Percentiles rank a stretch among this genome's conserved stretches.
These are phyloP conservation scores for Torrubiella hemipterigena DNA, from an alignment of 2,329 filamentous ascomycete genomes.

Conservation along the genomic window DNA sequence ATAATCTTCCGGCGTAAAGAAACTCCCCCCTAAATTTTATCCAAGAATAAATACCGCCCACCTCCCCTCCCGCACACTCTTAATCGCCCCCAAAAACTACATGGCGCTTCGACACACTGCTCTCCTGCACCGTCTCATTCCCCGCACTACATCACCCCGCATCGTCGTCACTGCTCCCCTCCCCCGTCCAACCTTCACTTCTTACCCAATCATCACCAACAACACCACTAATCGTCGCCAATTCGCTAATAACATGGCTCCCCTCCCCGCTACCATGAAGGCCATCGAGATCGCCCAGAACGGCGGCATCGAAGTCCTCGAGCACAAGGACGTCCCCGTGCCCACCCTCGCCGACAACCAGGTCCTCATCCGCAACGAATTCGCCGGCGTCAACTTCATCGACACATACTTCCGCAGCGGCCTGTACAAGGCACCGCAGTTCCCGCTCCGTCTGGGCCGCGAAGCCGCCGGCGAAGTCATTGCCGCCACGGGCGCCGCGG, in stretches of 20 bases:
- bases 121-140: background rate
- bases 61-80: too few relatives aligned
- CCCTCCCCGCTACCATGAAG: constrained; percentile 58
- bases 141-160: background rate
- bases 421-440: constrained; percentile 55
- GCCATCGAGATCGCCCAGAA: constrained; percentile 53
- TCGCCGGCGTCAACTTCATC: constrained; percentile 76
- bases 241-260: constrained; percentile 52
- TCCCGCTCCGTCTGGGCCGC: constrained; percentile 67
- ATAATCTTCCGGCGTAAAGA: too few relatives aligned
- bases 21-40: too few relatives aligned
- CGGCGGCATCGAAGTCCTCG: constrained; percentile 58
- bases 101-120: too few relatives aligned
- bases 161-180: too few relatives aligned
- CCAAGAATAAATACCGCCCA: too few relatives aligned
- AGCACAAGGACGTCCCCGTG: constrained; percentile 58
- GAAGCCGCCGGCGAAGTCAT: constrained; percentile 67
- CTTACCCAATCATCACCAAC: background rate
- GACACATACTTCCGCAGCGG: constrained; percentile 86
- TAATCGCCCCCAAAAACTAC: too few relatives aligned
- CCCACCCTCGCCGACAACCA: constrained; percentile 57
- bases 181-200: background rate
- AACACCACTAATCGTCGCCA: background rate
- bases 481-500: constrained; percentile 39
- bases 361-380: constrained; percentile 70